phyloP scores from a whole-genome alignment of 106 monocot genomes.

The Platanthera guangdongensis region DNA sequence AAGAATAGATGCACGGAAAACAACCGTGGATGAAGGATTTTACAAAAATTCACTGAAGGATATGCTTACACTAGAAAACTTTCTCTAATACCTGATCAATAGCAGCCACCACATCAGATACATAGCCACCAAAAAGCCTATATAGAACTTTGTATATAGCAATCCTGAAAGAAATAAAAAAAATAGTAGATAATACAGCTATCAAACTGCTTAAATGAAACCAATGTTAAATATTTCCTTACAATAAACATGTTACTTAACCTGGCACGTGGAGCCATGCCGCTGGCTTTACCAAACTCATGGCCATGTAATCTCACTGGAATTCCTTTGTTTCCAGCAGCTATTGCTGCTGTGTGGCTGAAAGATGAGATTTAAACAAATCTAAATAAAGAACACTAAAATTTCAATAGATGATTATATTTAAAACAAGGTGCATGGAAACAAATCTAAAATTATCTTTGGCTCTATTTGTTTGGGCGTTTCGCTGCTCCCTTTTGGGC shows the following conservation, averaged over 20 bases:
- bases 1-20: neutral
- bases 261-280: constrained; percentile 99
- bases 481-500: too few relatives aligned
- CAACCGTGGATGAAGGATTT: neutral
- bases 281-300: constrained; percentile 95
- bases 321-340: constrained; percentile 96
- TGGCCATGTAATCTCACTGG: constrained; percentile 81
- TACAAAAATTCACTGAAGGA: neutral
- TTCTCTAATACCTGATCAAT: constrained; percentile 72
- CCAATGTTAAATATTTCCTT: neutral
- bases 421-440: neutral
- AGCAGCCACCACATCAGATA: constrained; percentile 95
- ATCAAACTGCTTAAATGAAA: neutral
- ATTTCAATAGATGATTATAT: neutral
- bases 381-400: neutral
- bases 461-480: too few relatives aligned
- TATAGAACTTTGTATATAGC: constrained; percentile 96
- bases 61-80: neutral
- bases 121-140: constrained; percentile 94
- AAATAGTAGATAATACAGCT: neutral
- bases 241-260: constrained; percentile 14
- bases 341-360: constrained; percentile 91
- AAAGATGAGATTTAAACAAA: neutral
- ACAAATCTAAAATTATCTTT: neutral
- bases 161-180: constrained; percentile 38